phyloP scores from a whole-genome alignment of 2,329 filamentous ascomycete species.

The Neodidymelliopsis sp. region DNA sequence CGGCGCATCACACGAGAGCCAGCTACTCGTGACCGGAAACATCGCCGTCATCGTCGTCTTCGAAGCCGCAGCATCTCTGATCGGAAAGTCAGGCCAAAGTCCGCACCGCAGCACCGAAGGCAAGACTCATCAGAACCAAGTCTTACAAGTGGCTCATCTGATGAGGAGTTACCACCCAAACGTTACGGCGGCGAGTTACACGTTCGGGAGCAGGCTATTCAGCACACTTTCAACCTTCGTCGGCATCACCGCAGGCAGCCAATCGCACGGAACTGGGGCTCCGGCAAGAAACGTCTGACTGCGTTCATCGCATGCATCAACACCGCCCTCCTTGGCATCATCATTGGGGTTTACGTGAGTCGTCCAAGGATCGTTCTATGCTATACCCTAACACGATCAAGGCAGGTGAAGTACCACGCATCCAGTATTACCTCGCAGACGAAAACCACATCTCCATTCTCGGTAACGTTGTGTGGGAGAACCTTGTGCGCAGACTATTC shows the following conservation, averaged over 20 bases:
- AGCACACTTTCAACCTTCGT: slow-evolving; percentile 52
- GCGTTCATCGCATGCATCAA: slow-evolving; percentile 75
- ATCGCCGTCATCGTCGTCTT: slow-evolving; percentile 22
- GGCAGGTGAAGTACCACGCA: slow-evolving; percentile 78
- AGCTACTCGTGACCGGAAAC: slow-evolving; percentile 8
- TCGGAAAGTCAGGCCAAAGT: slow-evolving; percentile 12
- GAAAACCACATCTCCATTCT: slow-evolving; percentile 71
- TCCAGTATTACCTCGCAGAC: slow-evolving; percentile 79
- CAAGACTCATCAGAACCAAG: slow-evolving; percentile 22
- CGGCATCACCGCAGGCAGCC: slow-evolving; percentile 65
- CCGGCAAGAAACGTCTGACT: slow-evolving; percentile 70
- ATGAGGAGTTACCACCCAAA: slow-evolving; percentile 22
- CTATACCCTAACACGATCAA: slow-evolving; percentile 16
- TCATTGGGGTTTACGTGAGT: slow-evolving; percentile 73
- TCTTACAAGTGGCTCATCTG: slow-evolving; percentile 25
- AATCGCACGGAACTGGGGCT: slow-evolving; percentile 76
- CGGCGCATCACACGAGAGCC: slow-evolving; percentile 15
- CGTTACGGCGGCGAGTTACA: slow-evolving; percentile 29
- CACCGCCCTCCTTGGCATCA: slow-evolving; percentile 73
- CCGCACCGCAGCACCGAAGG: slow-evolving; percentile 6
- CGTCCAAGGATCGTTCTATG: background rate
- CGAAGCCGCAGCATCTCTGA: slow-evolving; percentile 3
- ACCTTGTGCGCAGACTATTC: background rate
- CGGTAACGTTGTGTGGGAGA: slow-evolving; percentile 69
- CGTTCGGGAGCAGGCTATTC: slow-evolving; percentile 33